Conservation (phyloP, 1,284 basidiomycete genomes). For the Tetrapyrgos nigripes region DNA sequence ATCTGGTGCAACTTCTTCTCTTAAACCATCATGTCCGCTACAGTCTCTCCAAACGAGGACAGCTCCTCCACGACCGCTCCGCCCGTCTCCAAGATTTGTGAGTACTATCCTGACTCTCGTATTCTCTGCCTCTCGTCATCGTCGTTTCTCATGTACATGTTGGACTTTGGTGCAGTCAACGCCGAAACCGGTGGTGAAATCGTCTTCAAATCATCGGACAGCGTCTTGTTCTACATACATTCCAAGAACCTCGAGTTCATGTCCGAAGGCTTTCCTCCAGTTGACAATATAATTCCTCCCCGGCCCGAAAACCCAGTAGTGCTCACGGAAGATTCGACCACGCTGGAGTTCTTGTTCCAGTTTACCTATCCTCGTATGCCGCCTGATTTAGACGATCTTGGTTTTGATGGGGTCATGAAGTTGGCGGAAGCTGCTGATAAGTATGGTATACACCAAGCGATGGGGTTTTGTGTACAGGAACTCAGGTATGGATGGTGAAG, state of each 20-base stretch:
- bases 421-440: constrained; percentile 7
- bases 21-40: too few relatives aligned
- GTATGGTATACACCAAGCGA: not conserved
- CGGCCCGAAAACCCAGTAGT: constrained; percentile 14
- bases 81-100: too few relatives aligned
- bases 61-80: too few relatives aligned
- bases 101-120: too few relatives aligned
- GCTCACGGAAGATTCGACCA: constrained; percentile 21
- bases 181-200: constrained; percentile 32
- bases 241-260: constrained; percentile 28
- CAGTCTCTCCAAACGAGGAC: too few relatives aligned
- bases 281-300: not conserved
- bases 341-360: constrained; percentile 25
- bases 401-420: not conserved
- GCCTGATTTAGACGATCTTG: constrained; percentile 5
- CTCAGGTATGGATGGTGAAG: not conserved
- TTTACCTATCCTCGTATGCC: constrained; percentile 25
- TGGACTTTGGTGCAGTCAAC: too few relatives aligned
- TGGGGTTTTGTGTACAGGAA: not conserved
- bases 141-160: too few relatives aligned
- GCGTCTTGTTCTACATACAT: constrained; percentile 32
- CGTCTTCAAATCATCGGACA: constrained; percentile 32
- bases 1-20: too few relatives aligned
- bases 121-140: too few relatives aligned
- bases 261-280: constrained; percentile 26